Conservation (phyloP, 2,329 filamentous ascomycete genomes). For the Xylaria sp. region DNA sequence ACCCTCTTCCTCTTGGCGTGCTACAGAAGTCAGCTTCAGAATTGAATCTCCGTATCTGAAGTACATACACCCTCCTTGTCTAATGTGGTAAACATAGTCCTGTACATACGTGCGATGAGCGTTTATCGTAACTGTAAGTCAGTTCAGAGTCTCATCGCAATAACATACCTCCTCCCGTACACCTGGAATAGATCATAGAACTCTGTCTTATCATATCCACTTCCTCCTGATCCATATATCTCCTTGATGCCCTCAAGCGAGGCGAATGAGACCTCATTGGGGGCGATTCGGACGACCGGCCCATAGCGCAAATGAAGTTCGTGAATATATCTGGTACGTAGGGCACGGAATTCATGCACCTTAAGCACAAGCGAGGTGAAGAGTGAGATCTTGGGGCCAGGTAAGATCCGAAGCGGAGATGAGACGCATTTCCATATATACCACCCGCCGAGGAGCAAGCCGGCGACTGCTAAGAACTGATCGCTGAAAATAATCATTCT, state of each 20-base stretch:
- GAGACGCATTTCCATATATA: conserved; percentile 46
- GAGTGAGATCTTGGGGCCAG: conserved; percentile 59
- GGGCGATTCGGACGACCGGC: conserved; percentile 65
- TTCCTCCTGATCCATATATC: conserved; percentile 70
- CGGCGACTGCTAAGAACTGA: conserved; percentile 32
- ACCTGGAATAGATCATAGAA: conserved; percentile 71
- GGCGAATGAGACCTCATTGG: conserved; percentile 68
- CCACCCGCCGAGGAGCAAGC: conserved; percentile 32
- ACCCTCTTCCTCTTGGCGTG: conserved; percentile 71
- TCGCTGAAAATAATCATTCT: conserved; percentile 44
- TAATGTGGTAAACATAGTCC: conserved; percentile 69
- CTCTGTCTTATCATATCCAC: conserved; percentile 72
- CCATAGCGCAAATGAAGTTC: conserved; percentile 64
- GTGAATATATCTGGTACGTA: conserved; percentile 66
- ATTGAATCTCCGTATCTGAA: neutral
- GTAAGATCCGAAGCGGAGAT: conserved; percentile 56
- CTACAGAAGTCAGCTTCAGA: conserved; percentile 49
- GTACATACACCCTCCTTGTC: conserved; percentile 53
- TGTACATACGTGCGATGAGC: conserved; percentile 40
- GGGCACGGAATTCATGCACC: conserved; percentile 65
- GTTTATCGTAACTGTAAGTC: neutral
- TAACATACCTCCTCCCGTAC: conserved; percentile 62
- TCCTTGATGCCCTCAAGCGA: conserved; percentile 67
- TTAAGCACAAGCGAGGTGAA: conserved; percentile 63
- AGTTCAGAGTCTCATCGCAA: neutral